These are phyloP conservation scores for Pseudozyma tsukubaensis DNA, from an alignment of 1,284 basidiomycete genomes.

Conservation along the genomic window DNA sequence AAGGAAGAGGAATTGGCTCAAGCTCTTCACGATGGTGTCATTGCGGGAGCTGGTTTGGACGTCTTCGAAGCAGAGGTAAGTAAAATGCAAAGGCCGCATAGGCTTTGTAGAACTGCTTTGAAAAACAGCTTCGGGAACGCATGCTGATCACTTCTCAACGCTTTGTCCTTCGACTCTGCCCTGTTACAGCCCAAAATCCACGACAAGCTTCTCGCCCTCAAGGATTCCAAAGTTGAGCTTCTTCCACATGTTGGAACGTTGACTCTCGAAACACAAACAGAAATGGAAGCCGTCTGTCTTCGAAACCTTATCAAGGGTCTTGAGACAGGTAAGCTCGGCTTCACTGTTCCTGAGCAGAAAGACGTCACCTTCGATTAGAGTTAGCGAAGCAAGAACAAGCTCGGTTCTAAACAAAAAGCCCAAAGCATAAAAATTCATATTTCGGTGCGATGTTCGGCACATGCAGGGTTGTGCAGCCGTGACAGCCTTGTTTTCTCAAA, in stretches of 20 bases:
- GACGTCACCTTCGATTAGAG: conserved; percentile 31
- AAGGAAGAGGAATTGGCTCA: conserved; percentile 67
- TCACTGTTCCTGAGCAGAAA: conserved; percentile 66
- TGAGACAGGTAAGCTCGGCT: conserved; percentile 59
- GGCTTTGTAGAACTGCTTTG: too few species aligned
- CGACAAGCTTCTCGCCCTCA: conserved; percentile 43
- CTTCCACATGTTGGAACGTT: conserved; percentile 65
- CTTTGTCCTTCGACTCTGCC: neutral
- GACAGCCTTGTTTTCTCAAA: too few species aligned
- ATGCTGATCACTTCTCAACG: neutral
- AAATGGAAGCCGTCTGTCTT: conserved; percentile 68
- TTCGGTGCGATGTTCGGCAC: neutral
- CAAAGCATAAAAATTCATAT: neutral
- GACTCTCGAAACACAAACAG: conserved; percentile 66
- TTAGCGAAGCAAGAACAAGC: neutral
- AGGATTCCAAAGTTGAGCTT: conserved; percentile 49
- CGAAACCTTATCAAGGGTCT: conserved; percentile 64
- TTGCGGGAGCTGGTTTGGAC: conserved; percentile 81
- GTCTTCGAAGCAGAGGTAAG: conserved; percentile 73
- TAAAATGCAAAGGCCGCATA: too few species aligned
- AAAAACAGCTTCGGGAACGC: too few species aligned
- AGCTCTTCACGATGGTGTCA: conserved; percentile 52
- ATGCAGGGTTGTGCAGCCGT: conserved; percentile 5
- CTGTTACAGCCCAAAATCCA: conserved; percentile 45
- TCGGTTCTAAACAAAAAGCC: too few species aligned